Conservation (phyloP, 192 early-diverging fungal species). For the Chytriomyces sp. region DNA sequence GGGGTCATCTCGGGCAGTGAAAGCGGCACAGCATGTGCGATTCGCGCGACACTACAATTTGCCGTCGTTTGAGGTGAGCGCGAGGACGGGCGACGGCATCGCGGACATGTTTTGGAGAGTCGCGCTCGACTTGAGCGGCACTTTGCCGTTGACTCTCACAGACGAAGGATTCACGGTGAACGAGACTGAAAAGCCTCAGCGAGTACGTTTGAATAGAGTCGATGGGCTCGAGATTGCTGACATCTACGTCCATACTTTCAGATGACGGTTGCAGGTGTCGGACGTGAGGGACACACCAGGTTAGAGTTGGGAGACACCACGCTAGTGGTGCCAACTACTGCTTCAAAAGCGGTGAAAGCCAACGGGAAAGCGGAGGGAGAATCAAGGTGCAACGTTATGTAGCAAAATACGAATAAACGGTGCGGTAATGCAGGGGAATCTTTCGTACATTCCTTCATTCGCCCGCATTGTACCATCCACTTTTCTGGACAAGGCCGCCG, state of each 20-base stretch:
- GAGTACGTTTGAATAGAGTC: background rate
- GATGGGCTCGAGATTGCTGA: background rate
- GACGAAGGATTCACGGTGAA: background rate
- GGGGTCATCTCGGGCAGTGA: slow-evolving; percentile 13
- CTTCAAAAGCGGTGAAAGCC: too few species aligned
- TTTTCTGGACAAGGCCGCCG: background rate
- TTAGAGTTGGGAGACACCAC: too few species aligned
- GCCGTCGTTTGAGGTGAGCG: slow-evolving; percentile 26
- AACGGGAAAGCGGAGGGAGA: too few species aligned
- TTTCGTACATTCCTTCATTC: too few species aligned
- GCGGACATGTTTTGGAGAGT: slow-evolving; percentile 1
- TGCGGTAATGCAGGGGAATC: too few species aligned
- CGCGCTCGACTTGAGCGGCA: background rate
- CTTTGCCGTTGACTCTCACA: background rate
- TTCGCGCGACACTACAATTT: slow-evolving; percentile 13
- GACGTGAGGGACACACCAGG: background rate
- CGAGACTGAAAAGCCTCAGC: background rate
- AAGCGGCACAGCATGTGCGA: slow-evolving; percentile 19
- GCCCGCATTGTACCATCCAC: background rate
- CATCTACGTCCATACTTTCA: background rate
- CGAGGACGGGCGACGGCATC: slow-evolving; percentile 29
- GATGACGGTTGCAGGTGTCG: background rate
- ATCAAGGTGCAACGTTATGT: too few species aligned
- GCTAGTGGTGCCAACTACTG: too few species aligned
- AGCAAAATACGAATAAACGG: too few species aligned